Evolutionary conservation across 2,329 filamentous ascomycete genomes (phyloP), one percentile per base, ranked within the genome.

Genomic region (Penicillium palitans): DNA sequence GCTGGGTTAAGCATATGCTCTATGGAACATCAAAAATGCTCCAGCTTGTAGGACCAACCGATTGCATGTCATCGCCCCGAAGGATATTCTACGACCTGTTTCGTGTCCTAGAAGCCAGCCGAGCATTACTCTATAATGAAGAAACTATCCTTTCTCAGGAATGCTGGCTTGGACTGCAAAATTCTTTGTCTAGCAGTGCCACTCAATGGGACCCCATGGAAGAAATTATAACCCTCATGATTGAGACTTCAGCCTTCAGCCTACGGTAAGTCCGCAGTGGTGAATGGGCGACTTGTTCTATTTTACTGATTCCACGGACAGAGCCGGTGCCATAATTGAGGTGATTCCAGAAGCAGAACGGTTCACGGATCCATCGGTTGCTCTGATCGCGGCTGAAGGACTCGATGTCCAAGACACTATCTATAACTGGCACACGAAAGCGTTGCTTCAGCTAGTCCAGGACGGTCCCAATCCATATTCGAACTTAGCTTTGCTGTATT

Each of bases 11-110:
- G 33, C 56, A 58, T 4, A 61, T 48, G 56, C 40, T 53, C 29
- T 52, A 54, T 47, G 56, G 59, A 31, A 58, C 52, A 52, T 49
- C 51, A 40, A 48, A 39, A 44, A 55, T 61, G 27, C 35, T 61
- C 4, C 56, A 59, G 37, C 46, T 51, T 12, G 24, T 37, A 25
- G 55, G 55, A 35, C 55, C 50, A 54, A 48, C 42, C 27, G 21
- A 10, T 19, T 48, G 41, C 25, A 54, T 54, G 49, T 53, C 50
- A 21, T 19, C 55, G 13, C 13, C 31, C 15, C 50, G 41, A 31
- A 45, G 50, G 24, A 40, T 13, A 35, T 58, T 58, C 50, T 58
- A 58, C 37, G 35, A 58, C 50, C 31, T 58, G 7, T 58, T 58
- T 53, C 55, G 55, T 41, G 40, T 54, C 7, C 41, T 58, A 15